Evolutionary conservation across 2,329 filamentous ascomycete genomes (phyloP).

Genomic region (Magnaporthiopsis incrustans): DNA sequence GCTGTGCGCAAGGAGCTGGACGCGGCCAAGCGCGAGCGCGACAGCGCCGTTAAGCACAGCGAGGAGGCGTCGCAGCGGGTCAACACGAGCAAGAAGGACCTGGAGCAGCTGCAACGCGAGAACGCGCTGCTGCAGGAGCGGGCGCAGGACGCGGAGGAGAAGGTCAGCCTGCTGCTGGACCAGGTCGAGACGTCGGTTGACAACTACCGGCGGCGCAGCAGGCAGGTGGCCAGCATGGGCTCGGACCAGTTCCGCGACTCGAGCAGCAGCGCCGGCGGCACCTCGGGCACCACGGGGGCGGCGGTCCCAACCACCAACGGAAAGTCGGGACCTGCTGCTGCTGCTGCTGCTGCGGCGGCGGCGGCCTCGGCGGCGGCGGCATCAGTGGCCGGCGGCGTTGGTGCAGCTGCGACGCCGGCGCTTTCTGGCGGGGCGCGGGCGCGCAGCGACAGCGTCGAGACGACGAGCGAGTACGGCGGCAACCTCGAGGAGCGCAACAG

Average conservation of each 20-base stretch:
- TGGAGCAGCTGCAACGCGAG: conserved; percentile 77
- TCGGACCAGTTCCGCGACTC: conserved; percentile 35
- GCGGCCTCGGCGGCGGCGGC: no score
- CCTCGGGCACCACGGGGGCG: conserved; percentile 23
- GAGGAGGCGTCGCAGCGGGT: conserved; percentile 51
- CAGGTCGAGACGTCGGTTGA: conserved; percentile 92
- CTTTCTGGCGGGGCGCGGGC: conserved; percentile 23
- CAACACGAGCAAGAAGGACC: conserved; percentile 51
- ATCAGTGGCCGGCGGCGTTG: neutral
- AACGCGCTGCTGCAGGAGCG: conserved; percentile 75
- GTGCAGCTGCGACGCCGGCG: neutral
- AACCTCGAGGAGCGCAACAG: conserved; percentile 48
- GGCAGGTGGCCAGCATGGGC: conserved; percentile 45
- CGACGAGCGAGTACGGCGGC: conserved; percentile 48
- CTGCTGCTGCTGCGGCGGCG: conserved; percentile 13
- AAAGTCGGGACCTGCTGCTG: conserved; percentile 5
- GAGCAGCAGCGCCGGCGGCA: conserved; percentile 12
- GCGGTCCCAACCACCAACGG: conserved; percentile 20
- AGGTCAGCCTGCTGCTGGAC: conserved; percentile 85
- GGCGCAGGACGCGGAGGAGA: conserved; percentile 82
- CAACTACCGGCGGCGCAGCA: conserved; percentile 77
- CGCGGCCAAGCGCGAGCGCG: conserved; percentile 58
- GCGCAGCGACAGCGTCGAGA: conserved; percentile 49
- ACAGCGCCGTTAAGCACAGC: conserved; percentile 49
- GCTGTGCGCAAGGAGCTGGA: conserved; percentile 63